Conservation (phyloP, 768 basidiomycete species). For the Sporobolomyces pararoseus region DNA sequence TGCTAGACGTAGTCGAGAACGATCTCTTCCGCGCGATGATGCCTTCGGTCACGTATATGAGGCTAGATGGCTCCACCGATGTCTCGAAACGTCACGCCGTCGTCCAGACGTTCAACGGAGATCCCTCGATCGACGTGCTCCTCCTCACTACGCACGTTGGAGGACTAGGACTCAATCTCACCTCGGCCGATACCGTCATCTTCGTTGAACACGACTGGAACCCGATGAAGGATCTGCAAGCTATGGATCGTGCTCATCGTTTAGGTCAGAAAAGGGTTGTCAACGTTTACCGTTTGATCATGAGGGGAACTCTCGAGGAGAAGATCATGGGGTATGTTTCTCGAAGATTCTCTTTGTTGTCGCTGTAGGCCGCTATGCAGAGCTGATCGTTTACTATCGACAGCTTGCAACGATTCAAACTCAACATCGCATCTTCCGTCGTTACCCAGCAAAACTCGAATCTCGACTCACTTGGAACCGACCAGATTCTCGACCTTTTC, state of each 20-base stretch:
- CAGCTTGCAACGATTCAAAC: slow-evolving; percentile 95
- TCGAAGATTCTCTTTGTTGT: background rate
- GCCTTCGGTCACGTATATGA: slow-evolving; percentile 98
- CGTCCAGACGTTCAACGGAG: slow-evolving; percentile 95
- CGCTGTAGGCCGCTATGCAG: background rate
- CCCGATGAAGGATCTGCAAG: slow-evolving; percentile 98
- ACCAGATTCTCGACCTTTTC: slow-evolving; percentile 92
- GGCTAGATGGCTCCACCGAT: slow-evolving; percentile 89
- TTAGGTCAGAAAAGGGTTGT: slow-evolving; percentile 99
- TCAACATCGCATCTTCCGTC: slow-evolving; percentile 94
- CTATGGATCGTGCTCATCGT: slow-evolving; percentile 98
- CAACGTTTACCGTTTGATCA: slow-evolving; percentile 95
- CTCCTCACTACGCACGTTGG: slow-evolving; percentile 95
- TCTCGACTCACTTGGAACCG: slow-evolving; percentile 91
- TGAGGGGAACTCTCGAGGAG: slow-evolving; percentile 93
- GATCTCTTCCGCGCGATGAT: slow-evolving; percentile 86
- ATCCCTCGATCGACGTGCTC: slow-evolving; percentile 94
- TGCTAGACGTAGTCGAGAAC: slow-evolving; percentile 94
- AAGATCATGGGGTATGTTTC: slow-evolving; percentile 94
- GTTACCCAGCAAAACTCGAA: slow-evolving; percentile 97
- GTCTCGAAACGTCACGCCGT: slow-evolving; percentile 89
- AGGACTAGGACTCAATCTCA: slow-evolving; percentile 89
- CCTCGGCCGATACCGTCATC: slow-evolving; percentile 97
- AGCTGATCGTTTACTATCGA: background rate
- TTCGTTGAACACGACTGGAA: slow-evolving; percentile 99